These are phyloP conservation scores for Trichomonas tenax DNA, from an alignment of 208 protist species.

Conservation along the genomic window DNA sequence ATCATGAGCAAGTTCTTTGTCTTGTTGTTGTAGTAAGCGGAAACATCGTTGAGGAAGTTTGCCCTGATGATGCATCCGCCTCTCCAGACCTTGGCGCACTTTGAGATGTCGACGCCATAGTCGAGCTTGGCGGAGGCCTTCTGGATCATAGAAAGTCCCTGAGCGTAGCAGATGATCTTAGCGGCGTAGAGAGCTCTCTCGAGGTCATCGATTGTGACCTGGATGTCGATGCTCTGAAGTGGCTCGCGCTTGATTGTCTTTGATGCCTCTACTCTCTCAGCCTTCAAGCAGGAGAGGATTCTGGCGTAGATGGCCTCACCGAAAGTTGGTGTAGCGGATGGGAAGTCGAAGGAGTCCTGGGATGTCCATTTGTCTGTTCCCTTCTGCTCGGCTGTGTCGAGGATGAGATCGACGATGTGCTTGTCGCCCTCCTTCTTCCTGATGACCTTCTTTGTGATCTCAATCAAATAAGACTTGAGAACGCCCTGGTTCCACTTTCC, in stretches of 20 bases:
- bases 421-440: constrained; percentile 60
- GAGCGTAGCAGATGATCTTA: constrained; percentile 62
- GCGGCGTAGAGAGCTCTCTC: constrained; percentile 45
- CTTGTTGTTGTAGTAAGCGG: constrained; percentile 52
- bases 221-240: background rate
- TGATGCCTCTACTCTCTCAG: constrained; percentile 56
- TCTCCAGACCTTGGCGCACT: constrained; percentile 61
- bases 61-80: constrained; percentile 72
- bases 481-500: constrained; percentile 75
- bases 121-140: constrained; percentile 33
- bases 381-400: constrained; percentile 82
- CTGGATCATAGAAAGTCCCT: constrained; percentile 50
- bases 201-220: background rate
- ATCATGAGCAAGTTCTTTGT: constrained; percentile 52
- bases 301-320: constrained; percentile 35
- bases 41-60: constrained; percentile 58
- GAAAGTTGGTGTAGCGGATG: constrained; percentile 31
- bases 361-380: constrained; percentile 85
- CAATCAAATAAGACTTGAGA: constrained; percentile 84
- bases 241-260: constrained; percentile 22
- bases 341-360: constrained; percentile 53
- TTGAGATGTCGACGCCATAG: constrained; percentile 57
- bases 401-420: constrained; percentile 72
- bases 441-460: constrained; percentile 85
- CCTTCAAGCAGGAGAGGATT: constrained; percentile 59